These are phyloP conservation scores for Hypoxylon perforatum DNA, from an alignment of 495 filamentous ascomycete genomes.

Conservation along the genomic window DNA sequence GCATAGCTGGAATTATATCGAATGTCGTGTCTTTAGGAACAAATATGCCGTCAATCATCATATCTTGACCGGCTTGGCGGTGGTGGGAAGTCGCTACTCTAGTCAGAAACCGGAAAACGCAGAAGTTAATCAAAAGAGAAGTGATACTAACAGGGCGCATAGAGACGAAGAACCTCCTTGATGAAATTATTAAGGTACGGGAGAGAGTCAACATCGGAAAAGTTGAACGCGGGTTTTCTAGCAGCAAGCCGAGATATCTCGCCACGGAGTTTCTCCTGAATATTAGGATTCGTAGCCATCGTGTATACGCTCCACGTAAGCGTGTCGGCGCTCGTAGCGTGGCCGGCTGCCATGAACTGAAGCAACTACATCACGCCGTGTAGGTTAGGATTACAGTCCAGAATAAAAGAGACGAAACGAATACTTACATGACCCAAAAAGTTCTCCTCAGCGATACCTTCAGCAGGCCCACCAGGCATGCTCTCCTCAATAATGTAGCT, in stretches of 20 bases:
- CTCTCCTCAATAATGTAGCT: conserved; percentile 40
- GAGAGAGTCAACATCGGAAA: conserved; percentile 47
- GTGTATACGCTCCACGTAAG: conserved; percentile 26
- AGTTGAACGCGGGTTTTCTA: conserved; percentile 34
- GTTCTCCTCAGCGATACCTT: conserved; percentile 26
- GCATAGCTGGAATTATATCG: conserved; percentile 27
- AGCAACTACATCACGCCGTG: conserved; percentile 52
- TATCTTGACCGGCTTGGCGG: conserved; percentile 34
- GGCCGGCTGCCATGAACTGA: conserved; percentile 31
- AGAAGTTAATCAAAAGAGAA: background rate
- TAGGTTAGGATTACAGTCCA: conserved; percentile 43
- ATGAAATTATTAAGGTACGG: conserved; percentile 49
- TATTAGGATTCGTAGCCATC: conserved; percentile 6
- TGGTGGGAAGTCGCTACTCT: conserved; percentile 21
- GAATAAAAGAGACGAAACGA: conserved; percentile 72
- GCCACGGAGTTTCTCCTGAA: conserved; percentile 28
- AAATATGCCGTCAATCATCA: conserved; percentile 32
- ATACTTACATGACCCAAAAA: conserved; percentile 33
- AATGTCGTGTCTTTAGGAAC: conserved; percentile 40
- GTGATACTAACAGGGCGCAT: conserved; percentile 37
- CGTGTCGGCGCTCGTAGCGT: conserved; percentile 19
- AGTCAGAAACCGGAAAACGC: background rate
- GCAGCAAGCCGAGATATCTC: conserved; percentile 26
- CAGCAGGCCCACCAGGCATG: conserved; percentile 38
- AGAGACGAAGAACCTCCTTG: conserved; percentile 48